Evolutionary conservation across 2,329 filamentous ascomycete species (phyloP).

Genomic region (Tolypocladium sp.): DNA sequence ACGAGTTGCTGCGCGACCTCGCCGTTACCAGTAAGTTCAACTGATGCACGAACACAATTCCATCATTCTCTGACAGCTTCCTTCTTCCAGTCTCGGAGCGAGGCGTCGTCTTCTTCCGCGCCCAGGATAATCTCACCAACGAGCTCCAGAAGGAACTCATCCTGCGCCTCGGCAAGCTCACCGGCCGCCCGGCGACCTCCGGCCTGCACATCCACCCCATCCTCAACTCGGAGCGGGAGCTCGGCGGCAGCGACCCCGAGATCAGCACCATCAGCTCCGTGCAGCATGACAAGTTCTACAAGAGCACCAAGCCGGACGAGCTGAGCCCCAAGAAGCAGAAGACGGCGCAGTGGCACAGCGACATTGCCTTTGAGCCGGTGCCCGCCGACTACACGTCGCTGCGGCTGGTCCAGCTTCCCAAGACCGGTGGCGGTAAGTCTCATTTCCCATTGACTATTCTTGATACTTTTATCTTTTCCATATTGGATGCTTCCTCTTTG

Average conservation of each 20-base stretch:
- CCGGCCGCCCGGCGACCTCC: conserved; percentile 46
- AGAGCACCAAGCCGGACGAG: not conserved
- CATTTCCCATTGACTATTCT: not conserved
- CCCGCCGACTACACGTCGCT: conserved; percentile 56
- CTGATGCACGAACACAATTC: not conserved
- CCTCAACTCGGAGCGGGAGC: conserved; percentile 40
- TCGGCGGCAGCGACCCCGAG: conserved; percentile 46
- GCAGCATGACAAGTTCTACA: conserved; percentile 41
- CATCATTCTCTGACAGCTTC: not conserved
- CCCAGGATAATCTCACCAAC: conserved; percentile 51
- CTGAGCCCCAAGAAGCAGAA: conserved; percentile 32
- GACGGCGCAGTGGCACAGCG: conserved; percentile 47
- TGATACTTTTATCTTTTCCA: no score
- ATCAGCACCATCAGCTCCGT: conserved; percentile 56
- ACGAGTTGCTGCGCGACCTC: conserved; percentile 55
- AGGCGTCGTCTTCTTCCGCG: conserved; percentile 62
- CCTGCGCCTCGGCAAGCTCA: conserved; percentile 48
- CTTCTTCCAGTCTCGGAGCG: conserved; percentile 49
- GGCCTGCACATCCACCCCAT: conserved; percentile 53
- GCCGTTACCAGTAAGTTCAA: conserved; percentile 51
- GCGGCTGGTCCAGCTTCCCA: conserved; percentile 42
- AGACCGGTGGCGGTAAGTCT: conserved; percentile 39
- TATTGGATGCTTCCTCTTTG: not conserved
- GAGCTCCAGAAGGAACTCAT: conserved; percentile 58
- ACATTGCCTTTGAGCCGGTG: conserved; percentile 56